phyloP scores from a whole-genome alignment of 306 rosid genomes.

The Quercus suber region DNA sequence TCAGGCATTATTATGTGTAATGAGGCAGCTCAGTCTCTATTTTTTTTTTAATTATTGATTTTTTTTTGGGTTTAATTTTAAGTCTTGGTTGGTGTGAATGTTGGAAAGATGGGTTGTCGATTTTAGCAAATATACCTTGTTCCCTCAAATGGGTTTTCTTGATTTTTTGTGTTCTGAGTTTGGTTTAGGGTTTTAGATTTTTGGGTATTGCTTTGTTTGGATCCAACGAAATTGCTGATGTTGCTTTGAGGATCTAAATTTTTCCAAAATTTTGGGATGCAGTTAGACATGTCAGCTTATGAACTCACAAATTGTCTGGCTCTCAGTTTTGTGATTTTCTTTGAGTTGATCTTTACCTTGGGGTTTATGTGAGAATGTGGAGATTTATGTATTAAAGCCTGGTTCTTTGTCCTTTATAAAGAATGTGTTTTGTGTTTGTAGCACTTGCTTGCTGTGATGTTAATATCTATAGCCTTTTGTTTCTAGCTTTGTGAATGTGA shows the following conservation, averaged over 20 bases:
- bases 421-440: slow-evolving; percentile 9
- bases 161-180: slow-evolving; percentile 9
- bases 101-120: slow-evolving; percentile 6
- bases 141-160: slow-evolving; percentile 22
- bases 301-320: neutral
- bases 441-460: neutral
- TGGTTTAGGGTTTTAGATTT: slow-evolving; percentile 49
- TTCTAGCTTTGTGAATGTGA: neutral
- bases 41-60: neutral
- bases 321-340: slow-evolving; percentile 4
- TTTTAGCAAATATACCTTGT: neutral
- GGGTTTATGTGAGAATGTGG: slow-evolving; percentile 7
- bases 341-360: neutral
- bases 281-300: neutral
- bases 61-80: neutral
- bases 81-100: neutral
- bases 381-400: slow-evolving; percentile 3
- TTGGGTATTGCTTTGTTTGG: slow-evolving; percentile 27
- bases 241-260: neutral
- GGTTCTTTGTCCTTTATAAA: slow-evolving; percentile 10
- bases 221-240: slow-evolving; percentile 20
- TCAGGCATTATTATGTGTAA: slow-evolving; percentile 23
- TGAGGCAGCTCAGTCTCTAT: neutral
- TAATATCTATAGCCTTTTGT: neutral
- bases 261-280: neutral